Base-by-base conservation (phyloP, 176 grass and related monocot species). In the Elaeis guineensis region DNA sequence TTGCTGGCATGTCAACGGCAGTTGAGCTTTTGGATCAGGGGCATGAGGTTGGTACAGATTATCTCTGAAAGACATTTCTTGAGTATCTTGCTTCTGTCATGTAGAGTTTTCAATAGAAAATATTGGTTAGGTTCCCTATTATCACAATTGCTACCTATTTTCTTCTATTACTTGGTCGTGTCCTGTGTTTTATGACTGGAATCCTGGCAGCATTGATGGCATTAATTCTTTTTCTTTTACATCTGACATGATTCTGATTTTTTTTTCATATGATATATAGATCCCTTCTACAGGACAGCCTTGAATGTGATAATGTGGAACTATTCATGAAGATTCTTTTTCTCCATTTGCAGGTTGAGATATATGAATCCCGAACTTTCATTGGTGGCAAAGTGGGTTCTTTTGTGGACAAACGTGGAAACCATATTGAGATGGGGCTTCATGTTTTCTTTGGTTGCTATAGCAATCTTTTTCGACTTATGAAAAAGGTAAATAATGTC, bases 371-470 rank as follows among this genome's bases (percentile, higher is more conserved):
- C 52, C 75, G 83, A 7, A 62, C 21, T 1, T 97, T 97, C 77
- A 90, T 91, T 58, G 92, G 92, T 0, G 92, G 92, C 48, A 97
- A 97, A 69, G 92, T 97, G 12, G 92, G 83, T 25, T 97, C 92
- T 14, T 97, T 97, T 65, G 92, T 97, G 0, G 87, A 97, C 63
- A 97, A 67, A 58, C 52, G 30, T 50, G 92, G 92, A 52, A 97
- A 97, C 63, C 92, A 97, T 85, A 97, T 97, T 16, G 92, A 97
- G 72, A 97, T 97, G 92, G 92, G 92, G 7, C 59, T 91, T 26
- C 92, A 97, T 21, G 92, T 97, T 59, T 97, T 97, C 63, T 97
- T 97, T 18, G 92, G 92, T 52, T 96, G 92, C 72, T 96, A 96
- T 62, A 96, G 84, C 78, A 96, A 96, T 80, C 83, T 96, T 54